These are phyloP conservation scores for Plasmodium malariae DNA, from an alignment of 169 alveolate species.

Conservation along the genomic window DNA sequence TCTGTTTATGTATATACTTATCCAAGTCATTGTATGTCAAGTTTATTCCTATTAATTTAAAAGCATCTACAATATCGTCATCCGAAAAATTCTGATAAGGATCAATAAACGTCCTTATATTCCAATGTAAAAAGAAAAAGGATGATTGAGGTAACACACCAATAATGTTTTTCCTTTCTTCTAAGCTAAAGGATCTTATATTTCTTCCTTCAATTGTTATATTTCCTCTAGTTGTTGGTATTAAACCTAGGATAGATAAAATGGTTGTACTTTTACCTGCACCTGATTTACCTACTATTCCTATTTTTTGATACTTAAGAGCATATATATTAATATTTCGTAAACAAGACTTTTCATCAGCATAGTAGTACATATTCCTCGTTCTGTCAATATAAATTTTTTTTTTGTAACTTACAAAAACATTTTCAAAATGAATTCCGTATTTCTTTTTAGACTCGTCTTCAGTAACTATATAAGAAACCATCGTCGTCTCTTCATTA, in stretches of 20 bases:
- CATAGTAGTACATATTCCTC: conserved; percentile 44
- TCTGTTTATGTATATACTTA: conserved; percentile 44
- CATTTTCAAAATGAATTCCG: conserved; percentile 66
- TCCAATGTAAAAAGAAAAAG: conserved; percentile 79
- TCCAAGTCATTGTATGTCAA: conserved; percentile 22
- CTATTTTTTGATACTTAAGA: conserved; percentile 80
- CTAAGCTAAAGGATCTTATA: conserved; percentile 25
- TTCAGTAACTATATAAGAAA: background rate
- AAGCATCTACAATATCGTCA: conserved; percentile 73
- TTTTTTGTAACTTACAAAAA: conserved; percentile 66
- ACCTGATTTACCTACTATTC: conserved; percentile 83
- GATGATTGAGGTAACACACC: conserved; percentile 84
- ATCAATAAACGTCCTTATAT: conserved; percentile 78
- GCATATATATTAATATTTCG: conserved; percentile 79
- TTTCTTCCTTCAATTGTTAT: conserved; percentile 78
- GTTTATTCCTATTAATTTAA: conserved; percentile 66
- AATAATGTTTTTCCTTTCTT: conserved; percentile 62
- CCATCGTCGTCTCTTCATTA: background rate
- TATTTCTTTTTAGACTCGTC: conserved; percentile 6
- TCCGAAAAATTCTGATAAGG: conserved; percentile 79
- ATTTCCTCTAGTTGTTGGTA: conserved; percentile 74
- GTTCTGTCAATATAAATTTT: conserved; percentile 21
- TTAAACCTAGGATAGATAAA: conserved; percentile 79
- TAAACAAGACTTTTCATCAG: conserved; percentile 75
- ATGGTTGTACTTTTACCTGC: conserved; percentile 82